phyloP scores from a whole-genome alignment of 1,284 basidiomycete genomes.

The Lignosus rhinocerotis region DNA sequence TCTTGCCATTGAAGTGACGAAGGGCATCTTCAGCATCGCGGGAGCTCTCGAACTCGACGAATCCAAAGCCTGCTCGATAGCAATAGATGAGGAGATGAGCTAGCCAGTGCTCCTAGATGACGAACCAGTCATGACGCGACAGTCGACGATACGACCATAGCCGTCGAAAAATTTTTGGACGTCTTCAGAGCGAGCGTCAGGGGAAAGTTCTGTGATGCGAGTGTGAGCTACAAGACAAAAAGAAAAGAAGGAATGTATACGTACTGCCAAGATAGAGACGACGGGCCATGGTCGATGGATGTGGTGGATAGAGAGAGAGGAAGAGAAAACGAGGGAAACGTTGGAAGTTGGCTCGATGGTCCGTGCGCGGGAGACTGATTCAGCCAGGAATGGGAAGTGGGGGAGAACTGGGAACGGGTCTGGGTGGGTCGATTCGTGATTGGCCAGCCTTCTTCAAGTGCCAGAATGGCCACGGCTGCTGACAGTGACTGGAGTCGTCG shows the following conservation, averaged over 20 bases:
- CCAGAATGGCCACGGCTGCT: background rate
- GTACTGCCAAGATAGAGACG: slow-evolving; percentile 83
- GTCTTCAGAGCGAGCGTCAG: slow-evolving; percentile 78
- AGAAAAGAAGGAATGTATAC: slow-evolving; percentile 49
- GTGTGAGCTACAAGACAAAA: background rate
- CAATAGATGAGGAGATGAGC: background rate
- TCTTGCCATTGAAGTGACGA: slow-evolving; percentile 81
- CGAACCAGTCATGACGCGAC: slow-evolving; percentile 90
- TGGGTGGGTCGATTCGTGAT: slow-evolving; percentile 8
- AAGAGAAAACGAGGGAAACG: slow-evolving; percentile 28
- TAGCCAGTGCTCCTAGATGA: slow-evolving; percentile 14
- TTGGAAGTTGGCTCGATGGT: slow-evolving; percentile 22
- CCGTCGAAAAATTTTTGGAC: slow-evolving; percentile 85
- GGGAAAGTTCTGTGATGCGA: slow-evolving; percentile 60
- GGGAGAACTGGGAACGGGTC: slow-evolving; percentile 17
- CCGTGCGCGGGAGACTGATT: slow-evolving; percentile 30
- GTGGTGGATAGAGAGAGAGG: slow-evolving; percentile 19
- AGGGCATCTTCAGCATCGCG: slow-evolving; percentile 95
- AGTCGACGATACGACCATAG: slow-evolving; percentile 84
- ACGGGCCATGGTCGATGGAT: slow-evolving; percentile 66
- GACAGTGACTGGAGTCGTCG: too few relatives aligned
- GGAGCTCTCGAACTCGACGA: slow-evolving; percentile 88
- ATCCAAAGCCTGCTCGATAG: slow-evolving; percentile 75
- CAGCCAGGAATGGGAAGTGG: background rate
- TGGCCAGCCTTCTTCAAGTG: slow-evolving; percentile 1